These are phyloP conservation scores for Suillus tomentosus DNA, from an alignment of 768 basidiomycete species.

Conservation along the genomic window DNA sequence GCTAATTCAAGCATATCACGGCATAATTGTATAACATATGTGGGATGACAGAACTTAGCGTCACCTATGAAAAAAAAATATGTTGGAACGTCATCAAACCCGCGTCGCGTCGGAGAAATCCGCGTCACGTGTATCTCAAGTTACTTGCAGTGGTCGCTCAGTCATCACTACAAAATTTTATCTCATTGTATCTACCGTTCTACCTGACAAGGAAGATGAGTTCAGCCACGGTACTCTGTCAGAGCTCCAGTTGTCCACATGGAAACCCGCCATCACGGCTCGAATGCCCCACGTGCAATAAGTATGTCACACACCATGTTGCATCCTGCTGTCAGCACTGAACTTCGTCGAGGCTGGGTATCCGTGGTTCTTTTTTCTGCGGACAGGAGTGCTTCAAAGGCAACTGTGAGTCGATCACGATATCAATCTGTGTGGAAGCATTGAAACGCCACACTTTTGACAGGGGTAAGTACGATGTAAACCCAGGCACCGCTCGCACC, in stretches of 20 bases:
- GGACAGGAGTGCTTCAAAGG: slow-evolving; percentile 96
- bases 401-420: slow-evolving; percentile 66
- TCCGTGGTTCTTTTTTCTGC: slow-evolving; percentile 88
- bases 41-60: neutral
- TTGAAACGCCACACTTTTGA: slow-evolving; percentile 5
- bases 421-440: slow-evolving; percentile 3
- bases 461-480: slow-evolving; percentile 28
- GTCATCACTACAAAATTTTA: neutral
- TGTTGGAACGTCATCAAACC: neutral
- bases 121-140: slow-evolving; percentile 22
- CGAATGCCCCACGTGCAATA: slow-evolving; percentile 93
- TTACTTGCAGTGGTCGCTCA: neutral
- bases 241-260: slow-evolving; percentile 71
- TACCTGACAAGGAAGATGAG: slow-evolving; percentile 34
- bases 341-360: slow-evolving; percentile 54
- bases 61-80: too few relatives aligned
- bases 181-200: neutral
- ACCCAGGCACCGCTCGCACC: neutral
- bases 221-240: slow-evolving; percentile 49
- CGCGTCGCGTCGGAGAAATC: slow-evolving; percentile 4
- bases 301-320: slow-evolving; percentile 49
- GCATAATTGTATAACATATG: slow-evolving; percentile 5
- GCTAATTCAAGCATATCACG: neutral
- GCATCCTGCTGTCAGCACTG: slow-evolving; percentile 11
- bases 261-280: slow-evolving; percentile 84